Evolutionary conservation across 2,329 filamentous ascomycete genomes (phyloP).

Genomic region (Aureobasidium melanogenum): DNA sequence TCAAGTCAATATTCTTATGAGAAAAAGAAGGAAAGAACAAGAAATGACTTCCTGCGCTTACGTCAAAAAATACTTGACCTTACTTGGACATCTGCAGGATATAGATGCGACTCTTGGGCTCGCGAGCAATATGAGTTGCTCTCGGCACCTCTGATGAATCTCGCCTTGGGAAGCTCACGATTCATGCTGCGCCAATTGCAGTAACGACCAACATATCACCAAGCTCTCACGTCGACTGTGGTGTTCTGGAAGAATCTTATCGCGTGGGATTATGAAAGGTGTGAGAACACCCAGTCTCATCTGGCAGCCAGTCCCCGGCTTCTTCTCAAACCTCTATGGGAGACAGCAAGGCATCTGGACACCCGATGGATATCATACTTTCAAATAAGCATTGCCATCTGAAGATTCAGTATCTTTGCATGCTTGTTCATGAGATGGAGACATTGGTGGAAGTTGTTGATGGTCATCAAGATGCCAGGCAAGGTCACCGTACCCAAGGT

Average conservation of each 20-base stretch:
- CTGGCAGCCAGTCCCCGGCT: neutral
- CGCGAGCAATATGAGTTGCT: neutral
- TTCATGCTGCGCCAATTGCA: neutral
- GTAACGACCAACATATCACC: neutral
- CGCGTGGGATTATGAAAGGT: neutral
- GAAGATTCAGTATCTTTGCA: neutral
- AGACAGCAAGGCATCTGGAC: neutral
- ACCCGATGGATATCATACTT: neutral
- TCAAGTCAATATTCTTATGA: neutral
- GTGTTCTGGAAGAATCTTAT: neutral
- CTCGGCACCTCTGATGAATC: neutral
- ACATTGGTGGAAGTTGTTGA: too few relatives aligned
- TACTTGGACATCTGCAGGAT: neutral
- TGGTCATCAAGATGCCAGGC: neutral
- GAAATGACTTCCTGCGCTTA: neutral
- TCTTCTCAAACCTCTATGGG: neutral
- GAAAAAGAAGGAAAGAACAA: neutral
- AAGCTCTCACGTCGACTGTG: neutral
- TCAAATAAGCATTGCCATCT: neutral
- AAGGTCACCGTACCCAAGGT: neutral
- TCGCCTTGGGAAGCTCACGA: neutral
- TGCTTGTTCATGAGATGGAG: too few relatives aligned
- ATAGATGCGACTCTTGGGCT: neutral
- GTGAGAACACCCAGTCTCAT: neutral
- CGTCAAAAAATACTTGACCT: too few relatives aligned